Base-by-base conservation (phyloP, 805 yeast species). In the Jamesozyma rosinii region DNA sequence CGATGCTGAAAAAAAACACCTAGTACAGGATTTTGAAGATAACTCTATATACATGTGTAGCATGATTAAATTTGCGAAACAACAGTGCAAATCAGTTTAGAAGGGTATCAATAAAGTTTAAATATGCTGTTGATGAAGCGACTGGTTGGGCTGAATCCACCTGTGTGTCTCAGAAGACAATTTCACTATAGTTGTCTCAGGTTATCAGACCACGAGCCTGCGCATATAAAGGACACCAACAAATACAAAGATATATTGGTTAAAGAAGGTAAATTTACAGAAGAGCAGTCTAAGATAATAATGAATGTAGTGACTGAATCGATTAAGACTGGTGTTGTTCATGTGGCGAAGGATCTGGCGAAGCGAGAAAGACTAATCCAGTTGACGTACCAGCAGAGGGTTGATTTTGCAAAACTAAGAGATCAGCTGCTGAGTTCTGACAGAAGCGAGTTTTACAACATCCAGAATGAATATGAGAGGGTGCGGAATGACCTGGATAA, bases 341-440 rank as follows among this genome's bases (percentile, higher is more conserved):
- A 82, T 44, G 79, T 87, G 21, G 79, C 89, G 9, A 71, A 80
- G 32, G 83, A 83, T 55, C 66, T 90, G 44, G 95, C 90, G n/a
- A 77, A 88, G 21, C 81, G 87, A 53, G 96, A 88, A 53, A 79
- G 81, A 36, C 72, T 90, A 37, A 79, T 85, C 26, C 79, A 88
- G 51, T 75, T 88, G 57, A 83, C 95, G 3, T 92, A 92, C 63
- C 95, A 90, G 60, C 97, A 92, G 56, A 86, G 90, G 54, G 97
- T 92, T 27, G 97, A 92, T 59, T 90, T 92, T 71, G 92, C 96
- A 32, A 90, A 90, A 58, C 73, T 92, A 47, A 82, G 89, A 57
- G 95, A 95, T 27, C 97, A 90, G 61, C 71, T 92, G 35, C 89
- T 87, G 54, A 79, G 87, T 40, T 76, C 86, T 63, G 97, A 92